These are phyloP conservation scores for Malus orientalis DNA, from an alignment of 306 rosid species.

Conservation along the genomic window DNA sequence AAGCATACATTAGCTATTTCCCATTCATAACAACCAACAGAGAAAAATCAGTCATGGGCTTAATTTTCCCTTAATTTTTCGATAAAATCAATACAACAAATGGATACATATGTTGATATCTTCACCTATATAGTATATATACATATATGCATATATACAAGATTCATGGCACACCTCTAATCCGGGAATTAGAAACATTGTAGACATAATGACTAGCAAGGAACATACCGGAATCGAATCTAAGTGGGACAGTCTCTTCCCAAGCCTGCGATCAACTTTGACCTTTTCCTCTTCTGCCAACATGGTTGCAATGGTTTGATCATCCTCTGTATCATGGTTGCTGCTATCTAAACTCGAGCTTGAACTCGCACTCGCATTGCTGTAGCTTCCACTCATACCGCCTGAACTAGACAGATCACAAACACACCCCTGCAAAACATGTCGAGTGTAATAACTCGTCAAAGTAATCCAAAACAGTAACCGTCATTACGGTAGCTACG, in stretches of 20 bases:
- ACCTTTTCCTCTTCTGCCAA: conserved; percentile 56
- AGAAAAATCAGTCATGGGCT: background rate
- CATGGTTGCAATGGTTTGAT: conserved; percentile 70
- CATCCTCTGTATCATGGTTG: conserved; percentile 80
- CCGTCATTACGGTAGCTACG: background rate
- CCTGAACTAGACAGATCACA: conserved; percentile 8
- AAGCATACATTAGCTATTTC: background rate
- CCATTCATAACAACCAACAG: background rate
- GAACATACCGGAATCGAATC: conserved; percentile 79
- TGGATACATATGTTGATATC: background rate
- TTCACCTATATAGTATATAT: background rate
- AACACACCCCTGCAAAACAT: conserved; percentile 12
- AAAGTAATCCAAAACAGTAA: background rate
- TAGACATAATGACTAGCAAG: background rate
- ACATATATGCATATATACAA: background rate
- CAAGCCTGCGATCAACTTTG: conserved; percentile 43
- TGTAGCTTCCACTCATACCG: conserved; percentile 52
- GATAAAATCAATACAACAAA: background rate
- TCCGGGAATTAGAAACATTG: background rate
- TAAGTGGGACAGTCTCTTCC: conserved; percentile 85
- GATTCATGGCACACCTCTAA: background rate
- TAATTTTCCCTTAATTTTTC: background rate
- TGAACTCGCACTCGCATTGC: conserved; percentile 78
- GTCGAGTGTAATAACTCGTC: background rate
- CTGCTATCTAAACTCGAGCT: conserved; percentile 85